phyloP scores from a whole-genome alignment of 2,329 filamentous ascomycete genomes.

The Pseudogymnoascus verrucosus region DNA sequence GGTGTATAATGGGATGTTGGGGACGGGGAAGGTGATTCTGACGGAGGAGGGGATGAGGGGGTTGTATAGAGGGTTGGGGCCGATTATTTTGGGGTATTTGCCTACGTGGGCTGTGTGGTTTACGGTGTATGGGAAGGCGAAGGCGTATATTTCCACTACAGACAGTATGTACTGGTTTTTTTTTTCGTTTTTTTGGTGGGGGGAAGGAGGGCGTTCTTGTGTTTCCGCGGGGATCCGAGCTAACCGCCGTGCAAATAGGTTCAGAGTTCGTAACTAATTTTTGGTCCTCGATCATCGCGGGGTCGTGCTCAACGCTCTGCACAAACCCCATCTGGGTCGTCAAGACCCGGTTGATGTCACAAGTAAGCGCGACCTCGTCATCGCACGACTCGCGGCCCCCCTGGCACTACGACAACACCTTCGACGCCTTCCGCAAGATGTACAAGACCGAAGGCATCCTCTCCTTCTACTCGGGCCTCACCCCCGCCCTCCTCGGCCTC shows the following conservation, averaged over 20 bases:
- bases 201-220: background rate
- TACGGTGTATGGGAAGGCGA: slow-evolving; percentile 88
- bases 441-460: slow-evolving; percentile 79
- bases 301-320: slow-evolving; percentile 83
- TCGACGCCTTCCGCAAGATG: slow-evolving; percentile 94
- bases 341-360: slow-evolving; percentile 96
- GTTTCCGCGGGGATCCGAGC: background rate
- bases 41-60: slow-evolving; percentile 79
- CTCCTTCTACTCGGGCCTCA: slow-evolving; percentile 92
- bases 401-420: slow-evolving; percentile 85
- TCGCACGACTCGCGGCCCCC: slow-evolving; percentile 52
- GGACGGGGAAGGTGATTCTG: slow-evolving; percentile 81
- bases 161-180: slow-evolving; percentile 44
- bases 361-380: slow-evolving; percentile 54
- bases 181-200: background rate
- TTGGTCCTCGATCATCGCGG: slow-evolving; percentile 84
- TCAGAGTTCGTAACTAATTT: slow-evolving; percentile 59
- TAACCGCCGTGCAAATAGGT: background rate
- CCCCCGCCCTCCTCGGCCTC: slow-evolving; percentile 82
- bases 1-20: slow-evolving; percentile 78
- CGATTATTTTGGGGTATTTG: slow-evolving; percentile 90
- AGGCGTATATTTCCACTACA: slow-evolving; percentile 60
- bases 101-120: slow-evolving; percentile 99
- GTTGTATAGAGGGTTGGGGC: slow-evolving; percentile 86
- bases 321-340: slow-evolving; percentile 99